Percentiles rank a stretch among this genome's conserved stretches.
These are phyloP conservation scores for Aspergillus jensenii DNA, from an alignment of 2,329 filamentous ascomycete species.

Conservation along the genomic window DNA sequence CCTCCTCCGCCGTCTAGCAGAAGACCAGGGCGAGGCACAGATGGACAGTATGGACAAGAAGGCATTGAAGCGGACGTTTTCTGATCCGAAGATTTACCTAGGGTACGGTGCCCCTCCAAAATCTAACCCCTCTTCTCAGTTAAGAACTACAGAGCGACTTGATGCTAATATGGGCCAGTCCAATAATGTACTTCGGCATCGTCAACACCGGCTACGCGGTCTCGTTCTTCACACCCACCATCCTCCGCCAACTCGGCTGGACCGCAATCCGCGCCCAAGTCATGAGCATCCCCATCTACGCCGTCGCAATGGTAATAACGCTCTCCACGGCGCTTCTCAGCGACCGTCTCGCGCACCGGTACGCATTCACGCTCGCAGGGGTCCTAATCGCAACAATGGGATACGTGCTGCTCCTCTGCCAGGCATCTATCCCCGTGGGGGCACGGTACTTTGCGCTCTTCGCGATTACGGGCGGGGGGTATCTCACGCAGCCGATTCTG, in stretches of 20 bases:
- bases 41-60: conserved; percentile 9
- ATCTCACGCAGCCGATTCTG: conserved; percentile 33
- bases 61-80: conserved; percentile 7
- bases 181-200: conserved; percentile 16
- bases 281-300: conserved; percentile 35
- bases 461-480: conserved; percentile 26
- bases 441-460: conserved; percentile 27
- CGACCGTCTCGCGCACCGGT: conserved; percentile 14
- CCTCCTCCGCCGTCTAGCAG: conserved; percentile 14
- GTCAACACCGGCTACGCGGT: conserved; percentile 18
- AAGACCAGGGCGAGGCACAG: conserved; percentile 13
- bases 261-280: conserved; percentile 30
- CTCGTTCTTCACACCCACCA: conserved; percentile 32
- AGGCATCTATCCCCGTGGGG: conserved; percentile 7
- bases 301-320: conserved; percentile 27
- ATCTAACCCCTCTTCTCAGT: neutral
- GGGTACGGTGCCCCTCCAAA: conserved; percentile 22
- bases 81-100: conserved; percentile 19
- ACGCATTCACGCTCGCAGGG: conserved; percentile 14
- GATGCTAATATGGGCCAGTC: neutral
- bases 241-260: conserved; percentile 34
- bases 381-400: conserved; percentile 13
- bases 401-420: conserved; percentile 13
- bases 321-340: conserved; percentile 18
- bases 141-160: neutral